Conservation (phyloP, 2,329 filamentous ascomycete genomes). For the Aspergillus pseudoviridinutans region DNA sequence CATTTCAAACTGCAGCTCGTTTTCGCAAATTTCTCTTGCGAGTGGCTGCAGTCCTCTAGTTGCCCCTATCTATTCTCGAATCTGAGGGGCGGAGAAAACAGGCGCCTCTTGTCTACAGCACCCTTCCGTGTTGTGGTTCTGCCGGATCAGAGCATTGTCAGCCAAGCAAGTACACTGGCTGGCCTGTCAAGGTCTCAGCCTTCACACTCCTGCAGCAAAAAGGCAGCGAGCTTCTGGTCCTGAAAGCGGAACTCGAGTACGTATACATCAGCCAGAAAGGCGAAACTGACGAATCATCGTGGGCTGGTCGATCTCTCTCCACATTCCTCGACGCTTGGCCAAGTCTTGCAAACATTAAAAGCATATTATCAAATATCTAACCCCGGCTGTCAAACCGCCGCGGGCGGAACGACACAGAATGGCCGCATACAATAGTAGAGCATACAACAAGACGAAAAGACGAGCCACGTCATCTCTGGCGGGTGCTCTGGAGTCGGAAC, state of each 20-base stretch:
- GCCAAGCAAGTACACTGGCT: not conserved
- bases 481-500: conserved; percentile 72
- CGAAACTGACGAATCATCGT: conserved; percentile 7
- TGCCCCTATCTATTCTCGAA: not conserved
- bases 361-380: conserved; percentile 9
- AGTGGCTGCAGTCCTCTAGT: not conserved
- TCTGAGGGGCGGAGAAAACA: not conserved
- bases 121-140: not conserved
- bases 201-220: not conserved
- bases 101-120: not conserved
- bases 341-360: conserved; percentile 3
- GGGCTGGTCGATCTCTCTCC: conserved; percentile 16
- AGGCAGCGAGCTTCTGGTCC: not conserved
- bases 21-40: not conserved
- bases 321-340: conserved; percentile 16
- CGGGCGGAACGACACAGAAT: conserved; percentile 27
- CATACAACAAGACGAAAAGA: conserved; percentile 1
- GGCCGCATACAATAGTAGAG: conserved; percentile 19
- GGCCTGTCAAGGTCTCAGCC: not conserved
- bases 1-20: not conserved
- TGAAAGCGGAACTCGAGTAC: not conserved
- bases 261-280: not conserved
- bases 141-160: not conserved
- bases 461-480: conserved; percentile 65
- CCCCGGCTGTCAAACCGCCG: conserved; percentile 19